Evolutionary conservation across 164 flowering plant species (phyloP).

Genomic region (Piper betle): DNA sequence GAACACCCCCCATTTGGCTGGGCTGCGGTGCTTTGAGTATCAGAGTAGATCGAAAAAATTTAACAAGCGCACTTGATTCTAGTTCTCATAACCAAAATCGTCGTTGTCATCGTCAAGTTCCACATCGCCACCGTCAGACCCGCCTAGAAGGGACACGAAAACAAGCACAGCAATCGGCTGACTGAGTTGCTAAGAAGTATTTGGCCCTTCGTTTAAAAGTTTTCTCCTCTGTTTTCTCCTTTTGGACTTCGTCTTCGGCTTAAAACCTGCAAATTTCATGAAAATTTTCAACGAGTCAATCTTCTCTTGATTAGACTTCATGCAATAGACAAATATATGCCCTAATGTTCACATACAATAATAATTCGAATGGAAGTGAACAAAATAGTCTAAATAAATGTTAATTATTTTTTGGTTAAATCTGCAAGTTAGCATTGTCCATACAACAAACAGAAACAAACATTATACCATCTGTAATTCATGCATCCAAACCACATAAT

Average conservation of each 20-base stretch:
- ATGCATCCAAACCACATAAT: too few species aligned
- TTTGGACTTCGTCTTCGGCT: conserved; percentile 64
- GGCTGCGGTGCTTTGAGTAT: neutral
- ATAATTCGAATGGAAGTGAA: too few species aligned
- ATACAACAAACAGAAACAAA: too few species aligned
- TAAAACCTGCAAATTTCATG: conserved; percentile 41
- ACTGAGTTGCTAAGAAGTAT: conserved; percentile 62
- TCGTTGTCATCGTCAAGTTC: conserved; percentile 53
- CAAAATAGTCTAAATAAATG: too few species aligned
- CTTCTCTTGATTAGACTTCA: neutral
- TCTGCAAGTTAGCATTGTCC: too few species aligned
- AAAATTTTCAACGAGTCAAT: neutral
- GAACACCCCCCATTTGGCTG: neutral
- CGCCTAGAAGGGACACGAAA: conserved; percentile 60
- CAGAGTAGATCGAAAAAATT: neutral
- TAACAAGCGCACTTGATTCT: neutral
- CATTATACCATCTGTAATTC: too few species aligned
- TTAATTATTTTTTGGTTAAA: too few species aligned
- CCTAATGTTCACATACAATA: too few species aligned
- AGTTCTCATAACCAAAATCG: conserved; percentile 19
- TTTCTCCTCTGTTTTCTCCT: conserved; percentile 76
- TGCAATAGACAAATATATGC: too few species aligned
- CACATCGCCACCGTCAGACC: conserved; percentile 38
- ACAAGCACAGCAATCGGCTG: conserved; percentile 61
- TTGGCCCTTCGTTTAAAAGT: conserved; percentile 68